These are phyloP conservation scores for Xylariaceae sp. DNA, from an alignment of 2,329 filamentous ascomycete genomes.

Conservation along the genomic window DNA sequence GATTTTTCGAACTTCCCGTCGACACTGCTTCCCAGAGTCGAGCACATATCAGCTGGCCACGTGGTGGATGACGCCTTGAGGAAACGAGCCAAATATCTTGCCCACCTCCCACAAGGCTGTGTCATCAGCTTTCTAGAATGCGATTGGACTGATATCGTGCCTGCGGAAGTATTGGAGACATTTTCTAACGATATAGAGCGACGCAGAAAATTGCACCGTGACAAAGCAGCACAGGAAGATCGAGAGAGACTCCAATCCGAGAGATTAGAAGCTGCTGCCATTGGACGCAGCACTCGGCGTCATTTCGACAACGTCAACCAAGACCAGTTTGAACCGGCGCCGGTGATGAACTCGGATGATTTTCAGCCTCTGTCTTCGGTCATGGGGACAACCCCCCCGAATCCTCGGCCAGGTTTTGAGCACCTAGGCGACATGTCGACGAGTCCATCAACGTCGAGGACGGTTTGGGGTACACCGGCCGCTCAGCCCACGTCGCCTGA, in stretches of 20 bases:
- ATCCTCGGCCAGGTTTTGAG: slow-evolving; percentile 60
- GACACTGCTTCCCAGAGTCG: slow-evolving; percentile 80
- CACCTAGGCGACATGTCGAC: slow-evolving; percentile 76
- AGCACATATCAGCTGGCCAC: slow-evolving; percentile 85
- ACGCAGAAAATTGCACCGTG: slow-evolving; percentile 71
- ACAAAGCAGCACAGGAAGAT: slow-evolving; percentile 84
- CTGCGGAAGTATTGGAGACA: slow-evolving; percentile 67
- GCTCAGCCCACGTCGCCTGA: slow-evolving; percentile 58
- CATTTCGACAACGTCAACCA: slow-evolving; percentile 38
- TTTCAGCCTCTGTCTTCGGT: slow-evolving; percentile 61
- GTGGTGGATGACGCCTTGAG: slow-evolving; percentile 82
- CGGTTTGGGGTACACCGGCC: slow-evolving; percentile 87
- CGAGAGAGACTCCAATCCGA: slow-evolving; percentile 81
- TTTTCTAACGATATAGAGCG: slow-evolving; percentile 77
- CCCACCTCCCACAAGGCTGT: slow-evolving; percentile 85
- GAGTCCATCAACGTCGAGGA: slow-evolving; percentile 72
- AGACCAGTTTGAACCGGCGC: slow-evolving; percentile 39
- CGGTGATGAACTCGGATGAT: slow-evolving; percentile 54
- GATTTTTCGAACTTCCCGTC: slow-evolving; percentile 80
- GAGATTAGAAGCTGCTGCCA: slow-evolving; percentile 69
- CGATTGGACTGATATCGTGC: slow-evolving; percentile 89
- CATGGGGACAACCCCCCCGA: slow-evolving; percentile 52
- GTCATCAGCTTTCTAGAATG: slow-evolving; percentile 90
- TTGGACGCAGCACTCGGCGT: slow-evolving; percentile 51
- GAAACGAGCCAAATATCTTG: slow-evolving; percentile 81